Base-by-base conservation (phyloP, 2,329 filamentous ascomycete species). In the Colletotrichum camelliae region DNA sequence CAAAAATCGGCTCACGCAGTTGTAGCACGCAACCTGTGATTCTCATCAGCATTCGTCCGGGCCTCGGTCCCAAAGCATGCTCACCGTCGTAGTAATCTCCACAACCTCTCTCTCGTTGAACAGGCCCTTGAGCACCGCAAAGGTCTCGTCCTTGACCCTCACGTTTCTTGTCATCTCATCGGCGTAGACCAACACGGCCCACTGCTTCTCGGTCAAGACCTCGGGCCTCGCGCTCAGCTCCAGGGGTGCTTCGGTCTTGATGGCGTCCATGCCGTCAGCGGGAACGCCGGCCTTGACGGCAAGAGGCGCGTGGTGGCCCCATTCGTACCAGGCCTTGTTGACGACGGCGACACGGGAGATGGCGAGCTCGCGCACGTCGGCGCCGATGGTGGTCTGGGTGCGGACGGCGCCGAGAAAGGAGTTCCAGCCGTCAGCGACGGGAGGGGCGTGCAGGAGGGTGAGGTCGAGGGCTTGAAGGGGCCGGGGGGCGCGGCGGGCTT, bases 301-400 rank as follows among this genome's bases (percentile, higher is more conserved):
- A 16, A 96, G 87, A 2, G 95, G 95, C 18, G 92, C 93, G 82
- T 98, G 95, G 70, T 95, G 91, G 43, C 87, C 90, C 95, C 94
- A 97, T 84, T 98, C 95, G 84, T 96, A 97, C 92, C 94, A 95
- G 2, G 95, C 95, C 21, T 89, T 85, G 84, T 97, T 98, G 80
- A 95, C 90, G 18, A 94, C 92, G 15, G 95, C 95, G 16, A 97
- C 94, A 65, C 95, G 91, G 80, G 92, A 95, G 79, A 98, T 96
- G 78, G 94, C 93, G 21, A 96, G 88, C 87, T 98, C 95, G 78
- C 94, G 92, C 69, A 95, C 81, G 79, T 90, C 88, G 65, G 87
- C 88, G 5, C 84, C 70, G 7, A 93, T 80, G 5, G 80, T 82
- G 29, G 90, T 90, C 77, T 85, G 85, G 57, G 90, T 91, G 78